A percentile compares a stretch with the other conserved stretches of the same genome.
These are phyloP conservation scores for Zasmidium angulare DNA, from an alignment of 2,329 filamentous ascomycete species.

Conservation along the genomic window DNA sequence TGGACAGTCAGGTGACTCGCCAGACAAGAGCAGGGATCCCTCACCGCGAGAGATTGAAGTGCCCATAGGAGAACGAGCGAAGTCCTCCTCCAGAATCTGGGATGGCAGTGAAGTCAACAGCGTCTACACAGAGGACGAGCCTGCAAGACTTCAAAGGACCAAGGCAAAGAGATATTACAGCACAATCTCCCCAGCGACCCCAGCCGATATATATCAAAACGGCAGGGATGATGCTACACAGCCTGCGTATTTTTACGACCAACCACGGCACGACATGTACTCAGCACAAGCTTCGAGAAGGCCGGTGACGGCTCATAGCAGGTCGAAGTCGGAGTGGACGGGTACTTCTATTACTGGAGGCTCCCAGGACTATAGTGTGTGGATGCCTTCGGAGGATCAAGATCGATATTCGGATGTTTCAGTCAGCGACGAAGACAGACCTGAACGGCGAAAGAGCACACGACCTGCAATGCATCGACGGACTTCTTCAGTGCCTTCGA, in stretches of 20 bases:
- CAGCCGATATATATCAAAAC: slow-evolving; percentile 15
- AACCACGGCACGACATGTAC: slow-evolving; percentile 15
- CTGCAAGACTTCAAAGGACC: slow-evolving; percentile 15
- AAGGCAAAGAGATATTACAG: slow-evolving; percentile 28
- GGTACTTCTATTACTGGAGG: slow-evolving; percentile 13
- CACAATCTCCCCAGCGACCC: slow-evolving; percentile 14
- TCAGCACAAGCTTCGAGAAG: slow-evolving; percentile 12
- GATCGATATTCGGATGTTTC: slow-evolving; percentile 33
- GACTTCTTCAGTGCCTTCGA: slow-evolving; percentile 50
- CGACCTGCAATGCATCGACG: slow-evolving; percentile 43
- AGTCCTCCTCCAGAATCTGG: slow-evolving; percentile 48
- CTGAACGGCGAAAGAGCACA: slow-evolving; percentile 6
- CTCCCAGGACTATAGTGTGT: slow-evolving; percentile 44
- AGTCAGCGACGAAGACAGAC: slow-evolving; percentile 28
- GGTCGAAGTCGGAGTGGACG: slow-evolving; percentile 30
- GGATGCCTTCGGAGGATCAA: slow-evolving; percentile 46
- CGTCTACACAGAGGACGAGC: slow-evolving; percentile 18
- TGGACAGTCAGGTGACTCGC: slow-evolving; percentile 10
- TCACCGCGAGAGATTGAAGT: slow-evolving; percentile 56
- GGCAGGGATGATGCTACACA: slow-evolving; percentile 19
- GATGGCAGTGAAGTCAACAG: slow-evolving; percentile 40
- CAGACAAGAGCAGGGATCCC: slow-evolving; percentile 22
- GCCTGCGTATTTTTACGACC: slow-evolving; percentile 25
- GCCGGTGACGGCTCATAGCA: slow-evolving; percentile 20
- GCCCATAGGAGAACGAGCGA: slow-evolving; percentile 60